Conservation (phyloP, 768 basidiomycete species). For the Psilocybe subaeruginosa region DNA sequence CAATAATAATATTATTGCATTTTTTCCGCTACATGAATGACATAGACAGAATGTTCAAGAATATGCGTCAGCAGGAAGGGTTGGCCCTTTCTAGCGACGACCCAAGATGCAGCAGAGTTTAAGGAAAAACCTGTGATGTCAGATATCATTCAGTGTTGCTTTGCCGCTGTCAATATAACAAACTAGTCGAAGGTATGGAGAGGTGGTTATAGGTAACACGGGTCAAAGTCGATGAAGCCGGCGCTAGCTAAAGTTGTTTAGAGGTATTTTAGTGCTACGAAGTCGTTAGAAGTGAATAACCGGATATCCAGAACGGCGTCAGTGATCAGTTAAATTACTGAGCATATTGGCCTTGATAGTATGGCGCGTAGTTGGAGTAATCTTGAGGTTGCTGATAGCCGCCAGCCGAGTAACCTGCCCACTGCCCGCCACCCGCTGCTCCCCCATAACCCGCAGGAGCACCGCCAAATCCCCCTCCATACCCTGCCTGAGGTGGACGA, state of each 20-base stretch:
- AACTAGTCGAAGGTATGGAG: conserved; percentile 18
- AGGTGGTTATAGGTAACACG: conserved; percentile 21
- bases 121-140: conserved; percentile 11
- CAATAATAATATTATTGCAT: conserved; percentile 1
- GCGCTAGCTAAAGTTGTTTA: conserved; percentile 35
- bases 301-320: conserved; percentile 22
- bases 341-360: conserved; percentile 87
- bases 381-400: conserved; percentile 64
- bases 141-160: conserved; percentile 9
- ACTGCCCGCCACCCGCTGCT: conserved; percentile 38
- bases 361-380: conserved; percentile 82
- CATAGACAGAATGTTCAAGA: conserved; percentile 1
- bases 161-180: conserved; percentile 22
- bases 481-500: conserved; percentile 65
- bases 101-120: conserved; percentile 2
- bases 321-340: conserved; percentile 63
- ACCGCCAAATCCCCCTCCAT: background rate
- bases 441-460: background rate
- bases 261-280: conserved; percentile 42
- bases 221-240: conserved; percentile 21
- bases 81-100: background rate
- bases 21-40: conserved; percentile 9
- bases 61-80: background rate
- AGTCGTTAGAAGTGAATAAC: conserved; percentile 41
- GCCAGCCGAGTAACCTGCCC: conserved; percentile 50